Evolutionary conservation across 23 red algal species (phyloP).

Genomic region (Gracilariopsis chorda): DNA sequence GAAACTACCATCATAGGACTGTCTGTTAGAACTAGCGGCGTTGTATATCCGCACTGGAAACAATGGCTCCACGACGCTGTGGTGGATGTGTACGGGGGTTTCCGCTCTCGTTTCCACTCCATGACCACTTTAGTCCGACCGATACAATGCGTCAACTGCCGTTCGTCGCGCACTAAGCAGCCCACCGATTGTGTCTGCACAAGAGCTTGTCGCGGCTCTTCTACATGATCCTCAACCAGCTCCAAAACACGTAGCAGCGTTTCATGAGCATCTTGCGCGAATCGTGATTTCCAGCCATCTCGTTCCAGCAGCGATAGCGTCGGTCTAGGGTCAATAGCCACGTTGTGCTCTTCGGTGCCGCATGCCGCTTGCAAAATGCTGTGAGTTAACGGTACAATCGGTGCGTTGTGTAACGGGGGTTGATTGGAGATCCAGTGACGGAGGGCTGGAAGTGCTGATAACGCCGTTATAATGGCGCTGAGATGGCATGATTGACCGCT

Average conservation of each 20-base stretch:
- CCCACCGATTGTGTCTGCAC: neutral
- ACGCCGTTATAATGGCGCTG: constrained; percentile 23
- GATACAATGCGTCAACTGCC: neutral
- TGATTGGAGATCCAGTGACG: neutral
- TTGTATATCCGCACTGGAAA: neutral
- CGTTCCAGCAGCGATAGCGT: constrained; percentile 19
- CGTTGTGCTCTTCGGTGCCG: neutral
- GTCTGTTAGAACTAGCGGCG: neutral
- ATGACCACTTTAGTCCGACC: neutral
- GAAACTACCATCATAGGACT: constrained; percentile 2
- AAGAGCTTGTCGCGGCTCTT: neutral
- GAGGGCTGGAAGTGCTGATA: constrained; percentile 16
- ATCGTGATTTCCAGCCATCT: constrained; percentile 21
- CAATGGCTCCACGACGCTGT: constrained; percentile 10
- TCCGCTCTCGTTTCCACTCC: neutral
- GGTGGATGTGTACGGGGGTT: neutral
- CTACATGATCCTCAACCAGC: neutral
- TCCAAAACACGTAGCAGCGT: constrained; percentile 42
- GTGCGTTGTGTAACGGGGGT: neutral
- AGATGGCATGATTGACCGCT: constrained; percentile 53
- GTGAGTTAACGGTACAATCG: neutral
- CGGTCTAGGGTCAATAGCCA: constrained; percentile 29
- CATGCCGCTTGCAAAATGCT: neutral
- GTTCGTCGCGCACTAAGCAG: neutral
- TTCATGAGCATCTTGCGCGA: constrained; percentile 60